Percentiles rank a stretch among this genome's conserved stretches.
These are phyloP conservation scores for Blastocystis sp. DNA, from an alignment of 352 stramenopile species.

Conservation along the genomic window DNA sequence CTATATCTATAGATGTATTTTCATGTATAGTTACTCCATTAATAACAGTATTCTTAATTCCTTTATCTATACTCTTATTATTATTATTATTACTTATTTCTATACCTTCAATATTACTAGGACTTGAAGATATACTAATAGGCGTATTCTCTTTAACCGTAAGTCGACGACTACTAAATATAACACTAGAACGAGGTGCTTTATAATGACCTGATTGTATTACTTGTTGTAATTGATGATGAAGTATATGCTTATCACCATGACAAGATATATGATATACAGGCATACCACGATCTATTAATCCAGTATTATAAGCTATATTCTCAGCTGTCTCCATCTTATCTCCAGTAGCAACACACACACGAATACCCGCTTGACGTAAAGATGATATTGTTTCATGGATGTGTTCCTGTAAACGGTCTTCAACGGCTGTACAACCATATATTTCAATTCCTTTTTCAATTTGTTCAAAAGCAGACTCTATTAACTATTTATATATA, in stretches of 20 bases:
- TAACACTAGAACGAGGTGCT: too few species aligned
- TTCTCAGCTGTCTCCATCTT: slow-evolving; percentile 35
- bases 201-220: slow-evolving; percentile 18
- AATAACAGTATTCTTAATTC: too few species aligned
- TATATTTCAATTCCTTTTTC: slow-evolving; percentile 9
- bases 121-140: too few species aligned
- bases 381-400: slow-evolving; percentile 24
- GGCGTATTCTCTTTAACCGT: too few species aligned
- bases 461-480: slow-evolving; percentile 9
- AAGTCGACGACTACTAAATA: too few species aligned
- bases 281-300: slow-evolving; percentile 1
- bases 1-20: too few species aligned
- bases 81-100: too few species aligned
- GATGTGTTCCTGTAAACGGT: slow-evolving; percentile 28
- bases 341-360: slow-evolving; percentile 23
- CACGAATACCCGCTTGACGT: slow-evolving; percentile 14
- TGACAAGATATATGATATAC: slow-evolving; percentile 7
- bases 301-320: slow-evolving; percentile 23
- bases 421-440: slow-evolving; percentile 17
- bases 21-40: too few species aligned
- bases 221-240: not conserved
- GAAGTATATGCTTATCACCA: not conserved
- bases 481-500: slow-evolving; percentile 9
- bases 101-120: too few species aligned
- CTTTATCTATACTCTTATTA: too few species aligned